Base-by-base conservation (phyloP, 495 filamentous ascomycete species). In the Clohesyomyces aquaticus region DNA sequence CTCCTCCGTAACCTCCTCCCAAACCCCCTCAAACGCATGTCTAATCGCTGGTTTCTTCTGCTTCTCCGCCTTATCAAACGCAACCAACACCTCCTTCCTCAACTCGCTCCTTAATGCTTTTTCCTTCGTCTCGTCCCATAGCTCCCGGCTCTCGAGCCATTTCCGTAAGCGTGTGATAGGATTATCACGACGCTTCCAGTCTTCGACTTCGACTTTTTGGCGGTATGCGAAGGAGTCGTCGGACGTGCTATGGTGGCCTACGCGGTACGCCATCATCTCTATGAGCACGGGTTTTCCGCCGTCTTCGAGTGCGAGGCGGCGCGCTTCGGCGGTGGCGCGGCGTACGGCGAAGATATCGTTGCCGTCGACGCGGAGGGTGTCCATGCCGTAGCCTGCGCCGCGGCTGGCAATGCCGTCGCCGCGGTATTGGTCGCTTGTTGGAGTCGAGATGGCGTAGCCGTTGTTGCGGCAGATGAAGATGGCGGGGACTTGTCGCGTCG, bases 391-490 rank as follows among this genome's bases (percentile, higher is more conserved):
- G 0, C 94, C 94, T 9, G 95, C 80, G n/a, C 92, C 94, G 48
- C 94, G 84, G 53, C 90, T 94, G 12, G 95, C 94, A 66, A 99
- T 98, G 2, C 94, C 94, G 71, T 99, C 94, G 10, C 94, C 94
- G 1, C 93, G 88, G 74, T 99, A 99, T 71, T 99, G 94, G 65
- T 99, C 94, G 0, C 96, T 77, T 0, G 93, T 96, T 1, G 94
- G 92, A 0, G 94, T 99, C 0, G 87, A 91, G 57, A 99, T 99
- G 16, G 94, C 94, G 71, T 89, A 99, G 0, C 94, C 94, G 69
- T 99, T 99, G 76, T 99, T 99, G 46, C 95, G 86, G 78, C 95
- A 98, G 57, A 99, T 83, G 79, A 97, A 99, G 32, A 99, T 79
- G 11, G 95, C 87, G 0, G 94, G 94, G 63, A 93, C 96, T 23